Conservation (phyloP, 1,284 basidiomycete genomes). For the Cutaneotrichosporon mucoides region DNA sequence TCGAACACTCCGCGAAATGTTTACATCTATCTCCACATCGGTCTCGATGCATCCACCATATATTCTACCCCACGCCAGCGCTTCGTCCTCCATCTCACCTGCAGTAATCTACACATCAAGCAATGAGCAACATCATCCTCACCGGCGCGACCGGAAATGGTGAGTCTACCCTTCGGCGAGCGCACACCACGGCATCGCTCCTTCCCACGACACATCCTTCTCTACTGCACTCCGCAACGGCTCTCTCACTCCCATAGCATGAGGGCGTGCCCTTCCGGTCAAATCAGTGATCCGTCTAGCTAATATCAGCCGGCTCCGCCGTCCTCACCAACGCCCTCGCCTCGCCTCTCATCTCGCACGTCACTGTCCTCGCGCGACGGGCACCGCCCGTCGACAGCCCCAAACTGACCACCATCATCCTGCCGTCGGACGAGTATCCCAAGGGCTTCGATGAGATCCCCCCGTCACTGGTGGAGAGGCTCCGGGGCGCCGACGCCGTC, state of each 20-base stretch:
- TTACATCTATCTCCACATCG: too few species aligned
- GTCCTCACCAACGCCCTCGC: slow-evolving; percentile 26
- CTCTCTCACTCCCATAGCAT: background rate
- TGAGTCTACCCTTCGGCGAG: slow-evolving; percentile 4
- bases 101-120: background rate
- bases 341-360: slow-evolving; percentile 21
- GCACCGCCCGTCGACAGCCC: slow-evolving; percentile 14
- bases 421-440: slow-evolving; percentile 27
- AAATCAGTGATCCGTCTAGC: background rate
- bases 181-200: too few species aligned
- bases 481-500: slow-evolving; percentile 15
- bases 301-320: slow-evolving; percentile 24
- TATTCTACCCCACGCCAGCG: too few species aligned
- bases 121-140: slow-evolving; percentile 29
- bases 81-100: too few species aligned
- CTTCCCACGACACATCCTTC: too few species aligned
- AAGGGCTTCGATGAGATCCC: slow-evolving; percentile 25
- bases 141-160: slow-evolving; percentile 36
- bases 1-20: too few species aligned
- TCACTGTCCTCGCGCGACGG: slow-evolving; percentile 29
- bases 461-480: slow-evolving; percentile 12
- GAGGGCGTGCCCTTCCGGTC: background rate
- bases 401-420: slow-evolving; percentile 23
- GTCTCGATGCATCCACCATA: too few species aligned
- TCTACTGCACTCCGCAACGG: too few species aligned